These are phyloP conservation scores for Cyclanthera cordifolia DNA, from an alignment of 306 rosid species.

Conservation along the genomic window DNA sequence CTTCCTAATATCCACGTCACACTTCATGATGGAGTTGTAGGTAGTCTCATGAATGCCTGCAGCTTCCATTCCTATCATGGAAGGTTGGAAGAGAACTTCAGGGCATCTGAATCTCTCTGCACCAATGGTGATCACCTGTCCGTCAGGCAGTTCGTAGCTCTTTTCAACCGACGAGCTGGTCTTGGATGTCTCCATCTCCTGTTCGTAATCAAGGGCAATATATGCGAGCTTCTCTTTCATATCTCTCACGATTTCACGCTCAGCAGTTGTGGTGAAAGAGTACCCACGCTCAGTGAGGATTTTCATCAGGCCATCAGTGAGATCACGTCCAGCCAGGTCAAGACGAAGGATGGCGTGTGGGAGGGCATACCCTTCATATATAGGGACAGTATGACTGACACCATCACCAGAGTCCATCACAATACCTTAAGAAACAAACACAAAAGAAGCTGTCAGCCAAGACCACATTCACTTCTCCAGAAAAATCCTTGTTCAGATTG, in stretches of 20 bases:
- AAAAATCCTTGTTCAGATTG: not conserved
- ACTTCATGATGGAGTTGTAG: slow-evolving; percentile 97
- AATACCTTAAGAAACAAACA: slow-evolving; percentile 51
- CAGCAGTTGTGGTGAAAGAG: slow-evolving; percentile 93
- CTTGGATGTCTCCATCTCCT: slow-evolving; percentile 79
- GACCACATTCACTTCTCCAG: not conserved
- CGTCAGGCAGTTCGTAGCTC: slow-evolving; percentile 94
- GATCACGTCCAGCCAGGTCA: slow-evolving; percentile 95
- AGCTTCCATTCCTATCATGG: slow-evolving; percentile 96
- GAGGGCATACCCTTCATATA: slow-evolving; percentile 94
- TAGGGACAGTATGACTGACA: slow-evolving; percentile 98
- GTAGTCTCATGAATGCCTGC: slow-evolving; percentile 98
- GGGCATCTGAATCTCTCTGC: slow-evolving; percentile 99
- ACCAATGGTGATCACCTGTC: slow-evolving; percentile 92
- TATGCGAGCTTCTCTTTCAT: slow-evolving; percentile 90
- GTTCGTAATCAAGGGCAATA: slow-evolving; percentile 84
- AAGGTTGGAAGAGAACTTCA: slow-evolving; percentile 92
- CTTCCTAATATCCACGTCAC: slow-evolving; percentile 96
- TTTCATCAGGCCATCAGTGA: slow-evolving; percentile 90
- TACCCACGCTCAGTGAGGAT: slow-evolving; percentile 94
- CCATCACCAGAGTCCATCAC: slow-evolving; percentile 99
- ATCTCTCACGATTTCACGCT: slow-evolving; percentile 97
- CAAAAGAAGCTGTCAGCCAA: slow-evolving; percentile 13
- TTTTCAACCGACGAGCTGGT: slow-evolving; percentile 94
- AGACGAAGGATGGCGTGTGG: slow-evolving; percentile 99